Base-by-base conservation (phyloP, 2,329 filamentous ascomycete genomes). In the Pyrenochaeta sp. region DNA sequence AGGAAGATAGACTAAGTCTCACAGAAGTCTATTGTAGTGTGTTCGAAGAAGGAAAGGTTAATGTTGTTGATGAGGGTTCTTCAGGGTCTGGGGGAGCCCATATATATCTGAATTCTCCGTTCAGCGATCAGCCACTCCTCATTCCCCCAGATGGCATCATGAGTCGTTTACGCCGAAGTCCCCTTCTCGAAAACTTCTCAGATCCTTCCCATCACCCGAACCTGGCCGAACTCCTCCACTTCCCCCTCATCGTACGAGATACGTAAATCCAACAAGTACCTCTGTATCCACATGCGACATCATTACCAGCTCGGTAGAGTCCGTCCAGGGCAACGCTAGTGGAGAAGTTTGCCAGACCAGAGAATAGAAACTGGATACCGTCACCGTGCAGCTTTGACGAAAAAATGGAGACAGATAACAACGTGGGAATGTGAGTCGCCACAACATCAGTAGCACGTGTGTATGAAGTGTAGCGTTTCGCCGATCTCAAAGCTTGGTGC, bases 281-380 rank as follows among this genome's bases (percentile, higher is more conserved):
- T 63, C 23, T 50, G 65, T 68, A 67, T 49, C 66, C 66, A 68
- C 66, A 61, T 14, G 49, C 63, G 61, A 68, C 66, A 68, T 67
- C 61, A 68, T 67, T 46, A 56, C 30, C 41, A 33, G 51, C 55
- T 61, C 64, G 56, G 58, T 42, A 35, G 46, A 52, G 57, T 20
- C 61, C 58, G 56, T 61, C 48, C 42, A 60, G 48, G 45, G 51
- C 39, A 56, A 36, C 58, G 55, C 60, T 66, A 64, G 58, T 54
- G 64, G 54, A 63, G 51, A 62, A 60, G 45, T 61, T 56, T 63
- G 55, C 56, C 55, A 53, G 52, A 58, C 64, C 63, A 68, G 62
- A 64, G 52, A 67, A 67, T 52, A 54, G 56, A 58, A 64, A 64
- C 58, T 64, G 64, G 64, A 59, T 61, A 67, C 56, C 62, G 56